Evolutionary conservation across 768 basidiomycete species (phyloP).

Genomic region (Phanerodontia chrysosporium): DNA sequence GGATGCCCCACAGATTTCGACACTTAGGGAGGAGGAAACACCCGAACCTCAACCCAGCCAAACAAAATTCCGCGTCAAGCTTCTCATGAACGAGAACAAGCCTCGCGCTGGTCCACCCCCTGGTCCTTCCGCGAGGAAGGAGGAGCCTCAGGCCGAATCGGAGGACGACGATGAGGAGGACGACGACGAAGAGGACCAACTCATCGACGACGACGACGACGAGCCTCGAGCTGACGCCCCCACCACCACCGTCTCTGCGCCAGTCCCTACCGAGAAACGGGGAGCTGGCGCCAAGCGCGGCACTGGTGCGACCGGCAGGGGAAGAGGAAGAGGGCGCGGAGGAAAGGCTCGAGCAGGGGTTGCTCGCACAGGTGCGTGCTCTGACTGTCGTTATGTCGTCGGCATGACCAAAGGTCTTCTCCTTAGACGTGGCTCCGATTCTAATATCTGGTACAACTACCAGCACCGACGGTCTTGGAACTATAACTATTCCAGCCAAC

Average conservation of each 20-base stretch:
- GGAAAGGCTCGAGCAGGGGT: conserved; percentile 21
- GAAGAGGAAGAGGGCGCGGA: conserved; percentile 41
- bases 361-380: conserved; percentile 3
- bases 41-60: conserved; percentile 50
- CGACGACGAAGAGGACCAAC: conserved; percentile 74
- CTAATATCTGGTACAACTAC: conserved; percentile 5
- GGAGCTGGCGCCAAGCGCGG: conserved; percentile 12
- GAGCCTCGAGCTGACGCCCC: conserved; percentile 21
- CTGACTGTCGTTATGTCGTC: conserved; percentile 36
- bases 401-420: conserved; percentile 27
- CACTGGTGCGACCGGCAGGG: conserved; percentile 12
- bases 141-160: conserved; percentile 30
- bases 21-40: conserved; percentile 66
- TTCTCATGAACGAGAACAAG: conserved; percentile 43
- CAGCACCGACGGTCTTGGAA: conserved; percentile 16
- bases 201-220: conserved; percentile 70
- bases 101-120: conserved; percentile 28
- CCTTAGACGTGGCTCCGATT: conserved; percentile 7
- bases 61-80: conserved; percentile 45
- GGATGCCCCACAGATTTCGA: conserved; percentile 83
- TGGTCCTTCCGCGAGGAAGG: conserved; percentile 27
- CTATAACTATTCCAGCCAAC: conserved; percentile 3
- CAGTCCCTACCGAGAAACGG: conserved; percentile 18
- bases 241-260: conserved; percentile 24
- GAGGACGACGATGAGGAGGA: conserved; percentile 56